Conservation (phyloP, 2,329 filamentous ascomycete species). For the Epicoccum sorghinum region DNA sequence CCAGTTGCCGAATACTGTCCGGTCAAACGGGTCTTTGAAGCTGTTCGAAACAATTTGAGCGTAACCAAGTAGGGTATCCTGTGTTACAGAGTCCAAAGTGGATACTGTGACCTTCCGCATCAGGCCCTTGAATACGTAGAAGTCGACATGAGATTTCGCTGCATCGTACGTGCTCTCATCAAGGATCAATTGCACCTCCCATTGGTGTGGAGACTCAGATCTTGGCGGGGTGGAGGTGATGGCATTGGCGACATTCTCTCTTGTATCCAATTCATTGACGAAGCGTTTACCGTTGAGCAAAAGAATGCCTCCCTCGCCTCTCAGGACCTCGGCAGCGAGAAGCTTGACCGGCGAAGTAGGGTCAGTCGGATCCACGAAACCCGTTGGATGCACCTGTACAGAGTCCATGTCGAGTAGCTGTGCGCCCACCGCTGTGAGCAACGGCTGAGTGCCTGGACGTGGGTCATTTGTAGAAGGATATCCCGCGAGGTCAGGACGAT, state of each 20-base stretch:
- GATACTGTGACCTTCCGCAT: conserved; percentile 62
- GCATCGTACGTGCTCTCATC: conserved; percentile 64
- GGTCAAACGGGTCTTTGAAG: conserved; percentile 53
- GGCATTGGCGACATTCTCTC: conserved; percentile 61
- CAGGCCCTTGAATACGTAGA: conserved; percentile 68
- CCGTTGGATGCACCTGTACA: conserved; percentile 70
- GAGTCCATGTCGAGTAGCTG: conserved; percentile 54
- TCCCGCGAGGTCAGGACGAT: conserved; percentile 64
- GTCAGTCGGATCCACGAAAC: conserved; percentile 64
- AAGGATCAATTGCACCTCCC: conserved; percentile 64
- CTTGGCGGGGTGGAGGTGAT: conserved; percentile 46
- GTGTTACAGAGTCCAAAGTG: conserved; percentile 51
- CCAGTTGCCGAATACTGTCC: conserved; percentile 64
- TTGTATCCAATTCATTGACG: conserved; percentile 67
- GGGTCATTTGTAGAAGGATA: conserved; percentile 69
- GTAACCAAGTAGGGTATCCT: conserved; percentile 58
- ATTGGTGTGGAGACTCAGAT: conserved; percentile 52
- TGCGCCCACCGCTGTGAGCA: conserved; percentile 51
- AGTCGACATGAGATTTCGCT: conserved; percentile 63
- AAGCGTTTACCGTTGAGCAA: conserved; percentile 61
- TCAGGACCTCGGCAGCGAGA: conserved; percentile 66
- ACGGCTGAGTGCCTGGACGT: conserved; percentile 58
- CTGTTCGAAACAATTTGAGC: conserved; percentile 52
- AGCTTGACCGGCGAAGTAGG: conserved; percentile 61
- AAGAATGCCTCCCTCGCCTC: conserved; percentile 67